phyloP scores from a whole-genome alignment of 2,329 filamentous ascomycete genomes.

The Pseudogymnoascus sp. region DNA sequence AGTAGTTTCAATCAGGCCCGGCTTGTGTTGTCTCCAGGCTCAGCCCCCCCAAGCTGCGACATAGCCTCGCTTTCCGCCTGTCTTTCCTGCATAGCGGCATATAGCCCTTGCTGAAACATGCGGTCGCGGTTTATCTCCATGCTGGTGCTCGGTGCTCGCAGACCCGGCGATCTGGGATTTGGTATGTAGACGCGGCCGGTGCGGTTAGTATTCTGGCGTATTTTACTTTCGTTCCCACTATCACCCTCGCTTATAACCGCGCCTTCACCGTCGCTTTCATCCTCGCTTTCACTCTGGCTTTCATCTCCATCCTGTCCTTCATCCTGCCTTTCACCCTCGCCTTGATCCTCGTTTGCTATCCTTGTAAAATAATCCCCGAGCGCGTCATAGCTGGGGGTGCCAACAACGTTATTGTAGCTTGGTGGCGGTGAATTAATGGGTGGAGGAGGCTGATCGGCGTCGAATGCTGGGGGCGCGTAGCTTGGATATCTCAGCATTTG shows the following conservation, averaged over 20 bases:
- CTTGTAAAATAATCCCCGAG: constrained; percentile 64
- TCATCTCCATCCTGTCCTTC: constrained; percentile 20
- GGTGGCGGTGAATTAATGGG: constrained; percentile 63
- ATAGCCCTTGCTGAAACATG: constrained; percentile 20
- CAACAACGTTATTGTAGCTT: constrained; percentile 58
- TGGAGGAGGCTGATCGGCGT: constrained; percentile 60
- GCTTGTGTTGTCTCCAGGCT: not conserved
- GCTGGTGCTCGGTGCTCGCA: constrained; percentile 24
- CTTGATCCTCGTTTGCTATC: constrained; percentile 38
- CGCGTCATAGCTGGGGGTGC: constrained; percentile 42
- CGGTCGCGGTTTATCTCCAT: constrained; percentile 30
- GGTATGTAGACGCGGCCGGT: constrained; percentile 26
- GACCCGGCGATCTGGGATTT: constrained; percentile 28
- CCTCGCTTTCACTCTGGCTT: constrained; percentile 20
- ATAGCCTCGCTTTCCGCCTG: not conserved
- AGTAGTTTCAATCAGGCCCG: not conserved
- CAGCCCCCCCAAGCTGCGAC: not conserved
- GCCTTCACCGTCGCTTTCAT: constrained; percentile 22
- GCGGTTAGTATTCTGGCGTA: not conserved
- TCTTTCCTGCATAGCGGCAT: not conserved
- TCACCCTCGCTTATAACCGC: constrained; percentile 18
- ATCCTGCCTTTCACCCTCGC: constrained; percentile 11
- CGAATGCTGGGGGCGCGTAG: constrained; percentile 63
- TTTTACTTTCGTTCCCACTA: constrained; percentile 14
- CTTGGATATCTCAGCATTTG: constrained; percentile 62